These are phyloP conservation scores for Leccinum fibrillosum DNA, from an alignment of 768 basidiomycete genomes.

Conservation along the genomic window DNA sequence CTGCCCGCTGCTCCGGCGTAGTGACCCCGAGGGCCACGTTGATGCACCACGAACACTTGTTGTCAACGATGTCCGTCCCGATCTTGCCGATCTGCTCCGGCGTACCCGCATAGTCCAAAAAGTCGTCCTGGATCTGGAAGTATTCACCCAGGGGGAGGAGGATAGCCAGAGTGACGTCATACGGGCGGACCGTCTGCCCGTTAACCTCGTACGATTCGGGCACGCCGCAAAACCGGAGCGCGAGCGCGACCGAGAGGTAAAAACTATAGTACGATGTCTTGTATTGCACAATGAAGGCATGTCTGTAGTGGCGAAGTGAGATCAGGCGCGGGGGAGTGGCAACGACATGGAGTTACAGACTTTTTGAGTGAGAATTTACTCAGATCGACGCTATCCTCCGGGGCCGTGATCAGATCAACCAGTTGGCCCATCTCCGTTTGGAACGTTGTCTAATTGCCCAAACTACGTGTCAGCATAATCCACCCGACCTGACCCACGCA, in stretches of 20 bases:
- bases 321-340: neutral
- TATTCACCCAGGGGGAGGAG: conserved; percentile 94
- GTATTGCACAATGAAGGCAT: conserved; percentile 90
- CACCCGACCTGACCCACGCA: neutral
- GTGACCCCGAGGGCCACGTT: conserved; percentile 75
- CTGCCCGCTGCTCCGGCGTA: conserved; percentile 49
- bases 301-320: conserved; percentile 41
- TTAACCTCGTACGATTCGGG: conserved; percentile 45
- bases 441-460: conserved; percentile 50
- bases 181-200: conserved; percentile 50
- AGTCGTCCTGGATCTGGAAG: conserved; percentile 99
- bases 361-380: conserved; percentile 83
- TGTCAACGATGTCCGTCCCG: conserved; percentile 97
- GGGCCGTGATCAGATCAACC: conserved; percentile 93
- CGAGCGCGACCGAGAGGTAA: conserved; percentile 96
- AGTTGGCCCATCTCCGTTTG: conserved; percentile 97
- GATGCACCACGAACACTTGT: conserved; percentile 97
- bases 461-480: neutral
- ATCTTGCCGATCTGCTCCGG: conserved; percentile 95
- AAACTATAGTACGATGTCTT: conserved; percentile 99
- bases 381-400: conserved; percentile 86
- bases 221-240: conserved; percentile 75
- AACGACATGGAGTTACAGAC: conserved; percentile 21
- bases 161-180: conserved; percentile 73
- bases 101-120: conserved; percentile 86